Percentiles rank a stretch among this genome's conserved stretches.
phyloP scores from a whole-genome alignment of 177 flowering plant genomes.

The Telopea speciosissima region DNA sequence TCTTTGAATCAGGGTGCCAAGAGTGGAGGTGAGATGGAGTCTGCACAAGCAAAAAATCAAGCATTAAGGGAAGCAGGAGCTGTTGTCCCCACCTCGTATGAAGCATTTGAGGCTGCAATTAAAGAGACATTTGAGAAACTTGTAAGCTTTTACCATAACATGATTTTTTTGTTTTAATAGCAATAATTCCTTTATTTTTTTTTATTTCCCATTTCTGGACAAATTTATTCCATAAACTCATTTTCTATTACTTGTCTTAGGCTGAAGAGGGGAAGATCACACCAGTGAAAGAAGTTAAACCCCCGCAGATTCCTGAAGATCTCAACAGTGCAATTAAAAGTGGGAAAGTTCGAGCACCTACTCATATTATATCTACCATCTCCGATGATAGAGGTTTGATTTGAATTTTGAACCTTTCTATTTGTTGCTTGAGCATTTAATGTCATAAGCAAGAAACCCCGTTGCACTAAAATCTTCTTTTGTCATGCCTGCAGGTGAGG shows the following conservation, averaged over 20 bases:
- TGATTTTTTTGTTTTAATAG: background rate
- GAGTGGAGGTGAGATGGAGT: conserved; percentile 98
- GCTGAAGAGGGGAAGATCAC: conserved; percentile 67
- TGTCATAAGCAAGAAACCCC: background rate
- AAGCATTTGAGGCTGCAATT: conserved; percentile 70
- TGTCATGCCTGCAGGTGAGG: conserved; percentile 50
- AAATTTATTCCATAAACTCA: background rate
- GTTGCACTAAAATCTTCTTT: conserved; percentile 10
- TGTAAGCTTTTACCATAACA: conserved; percentile 27
- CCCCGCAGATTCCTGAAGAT: conserved; percentile 94
- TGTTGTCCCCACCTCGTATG: conserved; percentile 91
- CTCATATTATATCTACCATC: conserved; percentile 91
- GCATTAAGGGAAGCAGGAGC: conserved; percentile 97
- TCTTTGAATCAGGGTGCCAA: conserved; percentile 70
- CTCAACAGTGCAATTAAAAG: conserved; percentile 83
- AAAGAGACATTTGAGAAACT: conserved; percentile 70
- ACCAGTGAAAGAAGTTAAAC: conserved; percentile 66
- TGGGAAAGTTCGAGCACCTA: conserved; percentile 95
- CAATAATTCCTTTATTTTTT: background rate
- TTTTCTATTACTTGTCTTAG: conserved; percentile 23
- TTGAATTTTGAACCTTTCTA: conserved; percentile 1
- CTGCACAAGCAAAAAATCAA: conserved; percentile 97
- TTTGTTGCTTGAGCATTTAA: background rate
- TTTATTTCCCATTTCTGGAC: background rate
- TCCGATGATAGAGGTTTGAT: conserved; percentile 83